Conservation (phyloP, 2,329 filamentous ascomycete species). For the Colletotrichum plurivorum region DNA sequence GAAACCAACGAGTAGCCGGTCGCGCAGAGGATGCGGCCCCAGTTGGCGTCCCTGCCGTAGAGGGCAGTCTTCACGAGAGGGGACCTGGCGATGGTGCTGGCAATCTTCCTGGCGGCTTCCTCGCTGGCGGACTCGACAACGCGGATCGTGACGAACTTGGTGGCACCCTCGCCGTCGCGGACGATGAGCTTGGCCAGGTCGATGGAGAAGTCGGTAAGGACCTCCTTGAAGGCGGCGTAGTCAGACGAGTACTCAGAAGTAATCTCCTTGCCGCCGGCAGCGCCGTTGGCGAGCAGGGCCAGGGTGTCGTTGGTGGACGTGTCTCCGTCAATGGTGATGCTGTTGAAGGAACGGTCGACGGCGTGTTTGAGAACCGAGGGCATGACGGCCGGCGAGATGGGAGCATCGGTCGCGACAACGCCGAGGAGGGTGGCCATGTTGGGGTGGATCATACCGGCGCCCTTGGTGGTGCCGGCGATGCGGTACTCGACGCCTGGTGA, state of each 20-base stretch:
- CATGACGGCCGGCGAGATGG: constrained; percentile 78
- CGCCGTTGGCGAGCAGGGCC: constrained; percentile 94
- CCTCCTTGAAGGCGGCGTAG: constrained; percentile 77
- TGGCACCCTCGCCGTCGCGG: constrained; percentile 95
- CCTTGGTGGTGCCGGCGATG: constrained; percentile 96
- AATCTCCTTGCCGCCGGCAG: constrained; percentile 81
- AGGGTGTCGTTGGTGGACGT: constrained; percentile 98
- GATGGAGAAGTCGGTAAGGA: constrained; percentile 83
- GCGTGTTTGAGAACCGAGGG: constrained; percentile 79
- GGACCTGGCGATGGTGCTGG: constrained; percentile 89
- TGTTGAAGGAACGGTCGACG: constrained; percentile 91
- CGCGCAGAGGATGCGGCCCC: constrained; percentile 96
- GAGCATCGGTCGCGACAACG: constrained; percentile 92
- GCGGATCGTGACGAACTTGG: constrained; percentile 96
- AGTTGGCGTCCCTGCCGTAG: constrained; percentile 98
- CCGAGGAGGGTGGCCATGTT: constrained; percentile 98
- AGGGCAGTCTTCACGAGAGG: constrained; percentile 97
- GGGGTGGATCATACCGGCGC: constrained; percentile 98
- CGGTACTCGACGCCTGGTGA: constrained; percentile 82
- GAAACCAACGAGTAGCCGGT: constrained; percentile 83
- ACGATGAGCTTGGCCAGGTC: constrained; percentile 94
- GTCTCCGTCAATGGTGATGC: constrained; percentile 96
- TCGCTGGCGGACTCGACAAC: constrained; percentile 81
- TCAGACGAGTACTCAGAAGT: constrained; percentile 68
- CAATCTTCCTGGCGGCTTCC: constrained; percentile 81